Evolutionary conservation across 306 rosid genomes (phyloP), one percentile per base, ranked within the genome.

Genomic region (Spatholobus suberectus): DNA sequence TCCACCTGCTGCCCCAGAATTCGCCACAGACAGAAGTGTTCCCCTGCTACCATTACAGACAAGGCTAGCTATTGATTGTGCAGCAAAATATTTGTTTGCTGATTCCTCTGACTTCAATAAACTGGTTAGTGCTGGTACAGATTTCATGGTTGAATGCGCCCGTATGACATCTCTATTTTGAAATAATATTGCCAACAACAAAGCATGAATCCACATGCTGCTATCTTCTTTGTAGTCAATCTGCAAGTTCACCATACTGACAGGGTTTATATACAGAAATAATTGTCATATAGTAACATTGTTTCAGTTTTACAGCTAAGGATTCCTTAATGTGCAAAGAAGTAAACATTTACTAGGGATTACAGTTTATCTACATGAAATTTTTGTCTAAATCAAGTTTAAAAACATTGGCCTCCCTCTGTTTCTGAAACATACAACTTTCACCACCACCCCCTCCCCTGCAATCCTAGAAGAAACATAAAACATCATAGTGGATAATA

Each of bases 1-100:
- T 85, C 99, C 98, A 59, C 91, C 92, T 1, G 99, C 99, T 57
- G 99, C 98, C 76, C 99, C 97, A 75, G 99, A 96, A 88, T 96
- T 96, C 41, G 99, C 94, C 69, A 96, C 97, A 43, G 99, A 96
- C 54, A 96, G 84, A 78, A 96, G 97, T 68, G 99, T 96, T 73
- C 99, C 99, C 89, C 99, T 86, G 90, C 98, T 96, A 76, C 99
- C 99, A 83, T 96, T 94, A 85, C 97, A 96, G 84, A 96, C 98
- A 37, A 96, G 91, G 89, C 99, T 96, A 67, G 97, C 94, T 35
- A 92, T 81, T 73, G 96, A 85, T 89, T 96, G 99, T 76, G 98
- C 99, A 76, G 98, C 95, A 88, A 96, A 96, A 85, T 96, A 96
- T 88, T 88, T 94, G 88, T 94, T 91, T 43, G 91, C 88, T 2